Base-by-base conservation (phyloP, 176 grass and related monocot species). In the bread wheat (Triticum aestivum) region DNA sequence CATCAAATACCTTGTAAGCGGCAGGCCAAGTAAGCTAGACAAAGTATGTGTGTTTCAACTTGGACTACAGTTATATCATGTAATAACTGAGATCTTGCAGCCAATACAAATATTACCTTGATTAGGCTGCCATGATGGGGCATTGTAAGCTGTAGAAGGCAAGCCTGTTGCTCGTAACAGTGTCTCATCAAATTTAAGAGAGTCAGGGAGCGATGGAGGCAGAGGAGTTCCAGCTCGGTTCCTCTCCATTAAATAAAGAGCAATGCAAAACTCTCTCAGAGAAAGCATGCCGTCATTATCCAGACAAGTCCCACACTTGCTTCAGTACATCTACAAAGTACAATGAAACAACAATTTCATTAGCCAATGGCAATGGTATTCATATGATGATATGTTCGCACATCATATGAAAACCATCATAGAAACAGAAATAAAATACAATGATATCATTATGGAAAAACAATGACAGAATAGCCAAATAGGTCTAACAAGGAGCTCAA, bases 261-360 rank as follows among this genome's bases (percentile, higher is more conserved):
- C 90, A 85, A 96, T 93, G 73, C 97, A 99, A 61, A 99, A 99
- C 64, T 99, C 97, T 86, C 94, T 89, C 35, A 99, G 89, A 89
- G 94, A 96, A 96, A 99, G 97, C 97, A 99, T 99, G 84, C 94
- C 93, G 85, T 99, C 97, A 65, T 89, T 99, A 83, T 99, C 94
- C 97, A 89, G 94, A 99, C 73, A 99, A 88, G 91, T 96, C 97
- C 97, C 97, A 99, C 12, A 96, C 94, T 90, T 99, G 94, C 77
- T 94, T 99, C 77, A 99, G 88, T 49, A 99, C 83, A 87, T 97
- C 94, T 97, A 73, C 73, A 71, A 74, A 75, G 35, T 89, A 61
- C 44, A 88, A 76, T 69, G 47, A 71, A 82, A 84, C 45, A 75
- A 37, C 54, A 86, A 30, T 77, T 80, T 82, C 77, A 90, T 89